Evolutionary conservation across 768 basidiomycete genomes (phyloP).

Genomic region (Hypholoma sublateritium): DNA sequence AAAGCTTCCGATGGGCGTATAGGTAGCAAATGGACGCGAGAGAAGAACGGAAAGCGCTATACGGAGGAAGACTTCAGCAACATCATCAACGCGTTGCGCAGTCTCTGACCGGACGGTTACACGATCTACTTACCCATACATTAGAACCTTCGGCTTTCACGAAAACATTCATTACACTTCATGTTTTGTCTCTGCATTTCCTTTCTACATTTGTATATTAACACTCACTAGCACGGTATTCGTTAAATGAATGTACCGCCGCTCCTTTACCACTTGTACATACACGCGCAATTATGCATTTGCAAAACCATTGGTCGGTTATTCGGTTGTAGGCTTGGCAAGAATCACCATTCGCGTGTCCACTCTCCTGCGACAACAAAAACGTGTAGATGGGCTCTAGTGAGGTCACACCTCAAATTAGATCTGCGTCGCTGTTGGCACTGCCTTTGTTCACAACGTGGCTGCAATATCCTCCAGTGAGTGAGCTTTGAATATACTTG

Average conservation of each 20-base stretch:
- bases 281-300: too few relatives aligned
- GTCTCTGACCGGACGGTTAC: conserved; percentile 21
- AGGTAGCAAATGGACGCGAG: conserved; percentile 36
- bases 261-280: not conserved
- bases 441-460: not conserved
- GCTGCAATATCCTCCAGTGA: not conserved
- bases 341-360: not conserved
- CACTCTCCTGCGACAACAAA: not conserved
- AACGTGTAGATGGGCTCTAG: not conserved
- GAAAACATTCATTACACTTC: not conserved
- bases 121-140: not conserved
- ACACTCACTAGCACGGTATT: not conserved
- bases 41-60: conserved; percentile 36
- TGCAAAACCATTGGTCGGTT: too few relatives aligned
- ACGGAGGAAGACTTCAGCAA: conserved; percentile 33
- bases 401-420: not conserved
- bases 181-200: not conserved
- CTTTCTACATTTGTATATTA: conserved; percentile 2
- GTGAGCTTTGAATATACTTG: too few relatives aligned
- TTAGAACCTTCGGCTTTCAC: not conserved
- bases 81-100: conserved; percentile 34
- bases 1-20: conserved; percentile 5
- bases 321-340: not conserved
- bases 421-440: not conserved
- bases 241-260: not conserved